Evolutionary conservation across 805 yeast genomes (phyloP), one percentile per base, ranked within the genome.

Genomic region (Spathaspora boniae): DNA sequence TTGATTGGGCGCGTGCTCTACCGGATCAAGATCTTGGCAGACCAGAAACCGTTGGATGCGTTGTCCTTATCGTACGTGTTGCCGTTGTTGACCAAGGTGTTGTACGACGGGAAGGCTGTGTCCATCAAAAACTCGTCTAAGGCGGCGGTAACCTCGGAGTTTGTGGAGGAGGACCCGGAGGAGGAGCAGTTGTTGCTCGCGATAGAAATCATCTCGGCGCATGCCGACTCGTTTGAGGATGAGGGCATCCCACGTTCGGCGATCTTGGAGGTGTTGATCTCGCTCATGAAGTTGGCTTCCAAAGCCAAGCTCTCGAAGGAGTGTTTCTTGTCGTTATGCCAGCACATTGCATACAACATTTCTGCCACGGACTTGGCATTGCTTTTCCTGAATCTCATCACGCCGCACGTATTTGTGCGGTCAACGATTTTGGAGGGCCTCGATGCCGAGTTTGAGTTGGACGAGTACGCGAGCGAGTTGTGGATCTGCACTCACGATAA

Each of bases 281-380:
- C 79, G 1, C 65, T 89, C 42, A 70, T 93, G 73, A 68, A 76
- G 16, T 63, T 85, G 33, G 86, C 96, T 9, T 66, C 88, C 0
- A 86, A 83, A 49, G 83, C 91, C 9, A 87, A 88, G 46, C 60
- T 78, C 33, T 82, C 93, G 9, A 86, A 86, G 53, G 97, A 88
- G 41, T 84, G 94, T 51, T 74, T 93, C 55, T 64, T 80, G 34
- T 72, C 93, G 0, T 55, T 93, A 29, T 78, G 89, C 41, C 95
- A 85, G 53, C 78, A 81, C 44, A 77, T 88, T 16, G 76, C 95
- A 0, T 68, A 80, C 15, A 74, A 78, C 35, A 72, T 80, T 33
- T 63, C 76, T 0, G 56, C 59, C 1, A 58, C 50, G 2, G 97
- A 91, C 54, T 57, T 86, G 42, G 48, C 62, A 12, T 54, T 84